Evolutionary conservation across 2,329 filamentous ascomycete genomes (phyloP).

Genomic region (Cladophialophora bantiana): DNA sequence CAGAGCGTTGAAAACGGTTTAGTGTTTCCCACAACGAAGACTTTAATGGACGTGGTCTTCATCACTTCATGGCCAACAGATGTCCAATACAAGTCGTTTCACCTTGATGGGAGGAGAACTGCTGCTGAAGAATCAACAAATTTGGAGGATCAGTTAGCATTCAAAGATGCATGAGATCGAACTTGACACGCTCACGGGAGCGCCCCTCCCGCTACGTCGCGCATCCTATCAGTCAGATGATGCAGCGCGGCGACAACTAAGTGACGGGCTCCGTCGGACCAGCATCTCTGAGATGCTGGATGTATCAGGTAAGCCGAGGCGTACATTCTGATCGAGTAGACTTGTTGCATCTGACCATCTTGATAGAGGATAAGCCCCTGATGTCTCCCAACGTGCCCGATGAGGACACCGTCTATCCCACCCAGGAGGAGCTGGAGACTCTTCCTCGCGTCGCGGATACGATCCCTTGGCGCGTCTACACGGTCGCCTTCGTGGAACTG

Average conservation of each 20-base stretch:
- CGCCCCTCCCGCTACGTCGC: not conserved
- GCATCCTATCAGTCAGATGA: not conserved
- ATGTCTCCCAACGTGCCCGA: not conserved
- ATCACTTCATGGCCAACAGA: not conserved
- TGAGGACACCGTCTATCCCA: conserved; percentile 42
- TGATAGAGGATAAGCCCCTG: conserved; percentile 12
- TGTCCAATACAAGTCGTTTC: not conserved
- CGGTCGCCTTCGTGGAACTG: conserved; percentile 74
- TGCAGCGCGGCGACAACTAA: not conserved
- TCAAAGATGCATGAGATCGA: not conserved
- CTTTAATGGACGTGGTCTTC: not conserved
- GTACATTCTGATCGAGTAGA: not conserved
- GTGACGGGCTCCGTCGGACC: conserved; percentile 1
- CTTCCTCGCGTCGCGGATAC: conserved; percentile 56
- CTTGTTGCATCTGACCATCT: not conserved
- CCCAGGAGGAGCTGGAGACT: conserved; percentile 45
- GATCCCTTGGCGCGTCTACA: conserved; percentile 72
- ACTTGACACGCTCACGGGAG: not conserved
- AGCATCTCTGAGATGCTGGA: conserved; percentile 10
- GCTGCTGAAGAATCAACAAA: not conserved
- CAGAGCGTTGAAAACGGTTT: not conserved
- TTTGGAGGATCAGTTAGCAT: not conserved
- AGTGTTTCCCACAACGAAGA: not conserved
- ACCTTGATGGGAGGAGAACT: not conserved
- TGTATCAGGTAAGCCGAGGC: not conserved